Evolutionary conservation across 768 basidiomycete genomes (phyloP).

Genomic region (Lentinula aciculospora): DNA sequence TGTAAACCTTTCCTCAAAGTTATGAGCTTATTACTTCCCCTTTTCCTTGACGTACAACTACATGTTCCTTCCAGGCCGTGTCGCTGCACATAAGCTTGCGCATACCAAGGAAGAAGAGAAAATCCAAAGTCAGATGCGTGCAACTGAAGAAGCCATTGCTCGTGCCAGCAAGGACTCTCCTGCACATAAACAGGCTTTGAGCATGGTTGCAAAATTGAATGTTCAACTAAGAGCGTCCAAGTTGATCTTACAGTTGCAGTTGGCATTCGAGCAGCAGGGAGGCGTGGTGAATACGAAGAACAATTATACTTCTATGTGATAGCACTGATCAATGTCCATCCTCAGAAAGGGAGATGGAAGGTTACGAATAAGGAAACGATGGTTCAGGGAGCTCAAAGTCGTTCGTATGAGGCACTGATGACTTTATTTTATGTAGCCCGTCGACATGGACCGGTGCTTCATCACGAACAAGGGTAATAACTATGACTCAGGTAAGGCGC

Average conservation of each 20-base stretch:
- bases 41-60: neutral
- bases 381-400: constrained; percentile 56
- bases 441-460: constrained; percentile 97
- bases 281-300: constrained; percentile 46
- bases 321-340: constrained; percentile 98
- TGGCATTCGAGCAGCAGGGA: constrained; percentile 49
- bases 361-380: constrained; percentile 99
- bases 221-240: constrained; percentile 89
- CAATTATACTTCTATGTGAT: constrained; percentile 94
- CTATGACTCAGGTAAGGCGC: constrained; percentile 93
- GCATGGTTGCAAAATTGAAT: constrained; percentile 88
- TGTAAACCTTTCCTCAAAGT: constrained; percentile 95
- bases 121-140: constrained; percentile 73
- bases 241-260: constrained; percentile 68
- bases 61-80: constrained; percentile 64
- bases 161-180: constrained; percentile 82
- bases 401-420: neutral
- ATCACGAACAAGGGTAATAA: constrained; percentile 98
- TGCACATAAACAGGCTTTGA: constrained; percentile 79
- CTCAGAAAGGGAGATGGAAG: constrained; percentile 98
- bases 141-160: constrained; percentile 86
- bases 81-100: constrained; percentile 69
- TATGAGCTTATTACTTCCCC: constrained; percentile 39
- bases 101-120: constrained; percentile 83
- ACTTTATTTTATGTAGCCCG: constrained; percentile 48